Base-by-base conservation (phyloP, 306 rosid species). In the Senna tora region DNA sequence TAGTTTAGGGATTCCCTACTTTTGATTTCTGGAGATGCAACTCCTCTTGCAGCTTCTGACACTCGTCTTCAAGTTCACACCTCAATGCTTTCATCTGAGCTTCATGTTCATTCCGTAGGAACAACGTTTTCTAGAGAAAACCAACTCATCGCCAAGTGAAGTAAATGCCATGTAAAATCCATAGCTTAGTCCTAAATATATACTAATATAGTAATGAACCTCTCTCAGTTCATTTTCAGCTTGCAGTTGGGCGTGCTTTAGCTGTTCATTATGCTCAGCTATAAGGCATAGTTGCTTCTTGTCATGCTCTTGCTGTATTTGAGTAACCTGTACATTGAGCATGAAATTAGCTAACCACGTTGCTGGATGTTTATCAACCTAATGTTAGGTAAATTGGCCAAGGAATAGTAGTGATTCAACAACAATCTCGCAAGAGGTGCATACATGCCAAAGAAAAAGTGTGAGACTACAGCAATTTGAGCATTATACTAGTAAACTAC, bases 1-100 rank as follows among this genome's bases (percentile, higher is more conserved):
- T 55, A 42, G 39, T 34, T 61, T 68, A 21, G 76, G 71, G 64
- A 72, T 50, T 71, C 63, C 78, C 41, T 89, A 91, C 99, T 84
- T 88, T 95, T 19, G 97, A 80, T 78, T 91, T 91, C 78, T 89
- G 99, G 69, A 88, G 84, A 89, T 88, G 85, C 86, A 91, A 82
- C 77, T 91, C 99, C 72, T 85, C 96, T 81, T 88, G 93, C 66
- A 95, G 82, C 79, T 95, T 95, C 70, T 45, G 87, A 81, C 83
- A 86, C 77, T 88, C 96, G 67, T 91, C 97, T 81, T 89, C 96
- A 69, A 71, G 94, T 80, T 95, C 87, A 83, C 85, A 82, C 71
- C 81, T 89, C 84, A 89, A 80, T 70, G 92, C 85, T 85, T 70
- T 88, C 62, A 85, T 83, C 84, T 84, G 90, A 79, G 89, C 88